Base-by-base conservation (phyloP, 345 rosid species). In the Kandelia obovata region DNA sequence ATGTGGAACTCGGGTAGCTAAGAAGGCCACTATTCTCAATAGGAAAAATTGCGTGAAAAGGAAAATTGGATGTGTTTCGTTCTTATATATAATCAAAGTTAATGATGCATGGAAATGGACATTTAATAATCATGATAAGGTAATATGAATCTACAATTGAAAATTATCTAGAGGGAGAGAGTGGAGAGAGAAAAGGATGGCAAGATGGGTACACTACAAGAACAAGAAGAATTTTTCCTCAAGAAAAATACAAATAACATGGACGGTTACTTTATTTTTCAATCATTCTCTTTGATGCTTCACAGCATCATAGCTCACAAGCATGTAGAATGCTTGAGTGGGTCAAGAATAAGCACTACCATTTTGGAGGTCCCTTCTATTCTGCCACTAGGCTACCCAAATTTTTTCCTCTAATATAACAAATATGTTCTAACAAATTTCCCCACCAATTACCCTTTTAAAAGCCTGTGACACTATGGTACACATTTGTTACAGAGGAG, bases 401-500 rank as follows among this genome's bases (percentile, higher is more conserved):
- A 52, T 55, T 53, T 64, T 65, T 63, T 71, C 62, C 63, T 35
- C 23, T 56, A 1, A 56, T 65, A 66, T 60, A 51, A 59, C 37
- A 49, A 65, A 61, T 62, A 35, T 46, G 57, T 46, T 47, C 57
- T 53, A 58, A 64, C 58, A 56, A 57, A 13, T 15, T 15, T 58
- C 56, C 58, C n/a, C 56, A 55, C 47, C 61, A 35, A 58, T 56
- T 21, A 37, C 56, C 71, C 21, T 69, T 35, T 58, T 47, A 16
- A 23, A 5, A 53, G 46, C 67, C 63, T 32, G 17, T 7, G 55
- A 23, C 67, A 62, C 66, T 60, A 63, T 55, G 67, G 37, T 10
- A 73, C 76, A 73, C 52, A 25, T 67, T 71, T 64, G 77, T 75
- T 76, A 78, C 80, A 73, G 49, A 56, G 21, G 65, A 46, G 20